Base-by-base conservation (phyloP, 1,284 basidiomycete species). In the Trichosporon ovoides region DNA sequence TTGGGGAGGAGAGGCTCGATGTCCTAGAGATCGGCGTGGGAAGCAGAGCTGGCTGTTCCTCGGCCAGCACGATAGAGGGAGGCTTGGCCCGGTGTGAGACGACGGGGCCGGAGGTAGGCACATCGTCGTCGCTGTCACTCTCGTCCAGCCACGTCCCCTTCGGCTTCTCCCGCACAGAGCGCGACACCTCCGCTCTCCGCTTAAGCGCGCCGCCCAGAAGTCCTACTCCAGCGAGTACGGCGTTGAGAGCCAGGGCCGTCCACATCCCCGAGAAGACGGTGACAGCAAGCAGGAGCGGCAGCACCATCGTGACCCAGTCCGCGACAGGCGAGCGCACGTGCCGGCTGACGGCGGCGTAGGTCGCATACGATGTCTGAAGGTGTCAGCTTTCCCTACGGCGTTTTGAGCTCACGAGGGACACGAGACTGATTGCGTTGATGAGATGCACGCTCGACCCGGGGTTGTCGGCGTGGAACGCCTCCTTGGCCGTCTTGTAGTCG, bases 381-480 rank as follows among this genome's bases (percentile, higher is more conserved):
- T 14, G 49, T 52, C 36, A 58, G 53, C 46, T n/a, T n/a, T n/a
- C n/a, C n/a, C n/a, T n/a, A n/a, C n/a, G n/a, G n/a, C n/a, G n/a
- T 51, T 12, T 55, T 57, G 58, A 59, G 80, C 88, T 77, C 65
- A 91, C 89, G 72, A 91, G 70, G 3, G 87, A 86, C 5, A 86
- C 85, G 6, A 83, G 69, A 20, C 86, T 89, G 34, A 95, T 79
- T 40, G 84, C 65, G 72, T 93, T 92, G 69, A 96, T 81, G 68
- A 87, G 85, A 2, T 76, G 77, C 12, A 96, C 80, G 5, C 85
- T 85, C 0, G 88, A 88, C 2, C 94, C 94, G 3, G 82, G 83
- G 75, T 84, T 84, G 46, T 86, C 85, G 16, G 90, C 86, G 50
- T 94, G 88, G 70, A 93, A 98, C 0, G 84, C 85, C 79, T 94